These are phyloP conservation scores for Hemileia vastatrix DNA, from an alignment of 1,284 basidiomycete genomes.

Conservation along the genomic window DNA sequence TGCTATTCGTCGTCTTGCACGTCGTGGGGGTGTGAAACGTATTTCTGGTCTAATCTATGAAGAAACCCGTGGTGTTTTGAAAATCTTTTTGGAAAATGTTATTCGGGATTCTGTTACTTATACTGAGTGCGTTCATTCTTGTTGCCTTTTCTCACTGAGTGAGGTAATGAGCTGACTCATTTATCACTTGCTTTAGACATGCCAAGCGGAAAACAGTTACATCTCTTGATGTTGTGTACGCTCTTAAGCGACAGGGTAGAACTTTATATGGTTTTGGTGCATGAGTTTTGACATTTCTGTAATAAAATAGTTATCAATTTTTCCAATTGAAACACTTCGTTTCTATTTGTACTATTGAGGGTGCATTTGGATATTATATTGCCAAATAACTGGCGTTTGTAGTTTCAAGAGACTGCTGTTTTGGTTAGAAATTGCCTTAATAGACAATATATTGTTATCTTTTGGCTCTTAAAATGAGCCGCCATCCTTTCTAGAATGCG, in stretches of 20 bases:
- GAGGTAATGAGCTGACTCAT: background rate
- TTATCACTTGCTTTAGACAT: conserved; percentile 65
- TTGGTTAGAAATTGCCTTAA: too few species aligned
- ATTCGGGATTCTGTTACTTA: conserved; percentile 81
- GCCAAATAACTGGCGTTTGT: too few species aligned
- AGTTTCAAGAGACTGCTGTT: too few species aligned
- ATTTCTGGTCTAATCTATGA: conserved; percentile 86
- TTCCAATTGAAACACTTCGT: too few species aligned
- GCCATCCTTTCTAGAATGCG: too few species aligned
- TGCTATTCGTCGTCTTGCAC: conserved; percentile 83
- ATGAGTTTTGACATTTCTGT: too few species aligned
- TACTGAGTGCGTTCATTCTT: conserved; percentile 56
- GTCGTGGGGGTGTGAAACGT: conserved; percentile 92
- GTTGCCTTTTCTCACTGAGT: background rate
- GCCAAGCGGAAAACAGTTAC: conserved; percentile 85
- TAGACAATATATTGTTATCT: too few species aligned
- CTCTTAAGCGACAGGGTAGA: conserved; percentile 62
- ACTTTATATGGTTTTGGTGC: conserved; percentile 76
- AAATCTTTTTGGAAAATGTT: conserved; percentile 59
- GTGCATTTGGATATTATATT: too few species aligned
- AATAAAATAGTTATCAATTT: too few species aligned
- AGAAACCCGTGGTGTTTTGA: conserved; percentile 76
- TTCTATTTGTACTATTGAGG: too few species aligned
- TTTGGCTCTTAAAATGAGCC: too few species aligned
- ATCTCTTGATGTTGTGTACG: conserved; percentile 81